A percentile compares a stretch with the other conserved stretches of the same genome.
These are phyloP conservation scores for Monilinia fructicola DNA, from an alignment of 2,329 filamentous ascomycete species.

Conservation along the genomic window DNA sequence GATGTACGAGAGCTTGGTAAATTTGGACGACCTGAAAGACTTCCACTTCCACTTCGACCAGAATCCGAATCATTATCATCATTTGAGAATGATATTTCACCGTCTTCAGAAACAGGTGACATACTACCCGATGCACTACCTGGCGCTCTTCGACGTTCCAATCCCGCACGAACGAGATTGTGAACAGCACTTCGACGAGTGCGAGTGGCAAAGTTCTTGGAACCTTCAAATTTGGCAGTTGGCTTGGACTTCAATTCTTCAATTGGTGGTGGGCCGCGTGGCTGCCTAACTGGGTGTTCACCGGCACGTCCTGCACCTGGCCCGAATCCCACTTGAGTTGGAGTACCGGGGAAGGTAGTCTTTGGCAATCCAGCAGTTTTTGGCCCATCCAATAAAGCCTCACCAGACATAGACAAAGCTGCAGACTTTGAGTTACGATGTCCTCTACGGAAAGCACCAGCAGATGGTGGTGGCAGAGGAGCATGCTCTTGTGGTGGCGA, in stretches of 20 bases:
- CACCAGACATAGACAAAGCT: conserved; percentile 44
- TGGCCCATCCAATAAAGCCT: conserved; percentile 41
- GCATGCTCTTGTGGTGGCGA: conserved; percentile 68
- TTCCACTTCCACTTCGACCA: conserved; percentile 70
- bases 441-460: conserved; percentile 87
- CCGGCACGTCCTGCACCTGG: conserved; percentile 91
- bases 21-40: conserved; percentile 68
- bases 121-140: conserved; percentile 77
- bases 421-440: conserved; percentile 84
- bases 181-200: conserved; percentile 89
- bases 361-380: conserved; percentile 68
- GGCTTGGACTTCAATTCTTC: conserved; percentile 90
- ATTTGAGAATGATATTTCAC: conserved; percentile 61
- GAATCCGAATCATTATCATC: conserved; percentile 75
- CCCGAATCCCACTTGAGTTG: conserved; percentile 77
- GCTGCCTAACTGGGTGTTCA: conserved; percentile 91
- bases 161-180: conserved; percentile 85
- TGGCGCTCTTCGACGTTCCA: conserved; percentile 75
- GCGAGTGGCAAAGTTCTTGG: conserved; percentile 94
- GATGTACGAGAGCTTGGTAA: conserved; percentile 74
- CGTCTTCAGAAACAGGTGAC: conserved; percentile 84
- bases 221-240: conserved; percentile 89
- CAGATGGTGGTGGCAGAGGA: conserved; percentile 82
- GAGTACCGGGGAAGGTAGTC: conserved; percentile 77
- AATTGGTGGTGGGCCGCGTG: conserved; percentile 84